phyloP scores from a whole-genome alignment of 2,329 filamentous ascomycete species.

The Aureobasidium musti region DNA sequence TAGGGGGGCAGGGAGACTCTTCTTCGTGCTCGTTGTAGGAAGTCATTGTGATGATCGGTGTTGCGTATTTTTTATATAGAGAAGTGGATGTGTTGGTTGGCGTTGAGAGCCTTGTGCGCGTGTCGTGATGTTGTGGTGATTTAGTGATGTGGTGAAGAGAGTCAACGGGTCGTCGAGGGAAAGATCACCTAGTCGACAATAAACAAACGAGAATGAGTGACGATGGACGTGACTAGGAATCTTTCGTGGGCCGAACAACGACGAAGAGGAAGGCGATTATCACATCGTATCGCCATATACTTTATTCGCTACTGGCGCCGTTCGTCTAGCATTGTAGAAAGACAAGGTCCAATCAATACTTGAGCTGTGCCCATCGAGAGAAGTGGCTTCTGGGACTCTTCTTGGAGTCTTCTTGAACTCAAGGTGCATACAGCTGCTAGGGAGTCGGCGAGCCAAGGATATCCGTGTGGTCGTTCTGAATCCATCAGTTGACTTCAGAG shows the following conservation, averaged over 20 bases:
- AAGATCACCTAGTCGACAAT: background rate
- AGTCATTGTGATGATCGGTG: background rate
- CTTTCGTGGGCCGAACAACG: background rate
- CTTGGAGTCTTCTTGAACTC: too few species aligned
- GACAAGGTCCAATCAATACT: background rate
- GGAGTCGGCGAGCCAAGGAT: too few species aligned
- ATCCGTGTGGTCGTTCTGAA: too few species aligned
- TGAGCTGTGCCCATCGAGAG: too few species aligned
- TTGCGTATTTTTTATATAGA: background rate
- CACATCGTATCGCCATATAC: background rate
- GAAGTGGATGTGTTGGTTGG: background rate
- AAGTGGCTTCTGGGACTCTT: too few species aligned
- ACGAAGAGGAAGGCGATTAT: background rate
- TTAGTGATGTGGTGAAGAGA: background rate
- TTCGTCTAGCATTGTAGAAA: background rate
- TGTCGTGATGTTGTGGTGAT: background rate
- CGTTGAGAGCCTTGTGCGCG: background rate
- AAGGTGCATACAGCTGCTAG: too few species aligned
- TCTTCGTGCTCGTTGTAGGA: background rate
- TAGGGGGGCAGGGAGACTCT: background rate
- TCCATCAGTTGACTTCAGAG: too few species aligned
- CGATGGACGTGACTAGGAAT: background rate
- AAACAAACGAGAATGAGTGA: background rate
- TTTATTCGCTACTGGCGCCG: background rate
- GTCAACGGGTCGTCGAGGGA: background rate